Base-by-base conservation (phyloP, 805 yeast genomes). In the Pichia thaimueangensis region DNA sequence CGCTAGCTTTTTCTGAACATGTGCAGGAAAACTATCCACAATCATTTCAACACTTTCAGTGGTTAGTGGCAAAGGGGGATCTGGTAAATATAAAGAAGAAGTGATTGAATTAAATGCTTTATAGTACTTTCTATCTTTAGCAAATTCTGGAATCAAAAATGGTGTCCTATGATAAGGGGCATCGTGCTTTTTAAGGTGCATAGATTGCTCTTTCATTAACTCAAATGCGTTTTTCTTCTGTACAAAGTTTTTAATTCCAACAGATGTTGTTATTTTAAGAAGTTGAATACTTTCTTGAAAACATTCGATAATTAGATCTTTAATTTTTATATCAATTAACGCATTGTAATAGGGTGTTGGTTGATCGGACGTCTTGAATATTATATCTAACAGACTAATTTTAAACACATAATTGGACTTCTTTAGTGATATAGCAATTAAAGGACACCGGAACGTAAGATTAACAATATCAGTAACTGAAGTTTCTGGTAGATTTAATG, bases 131-230 rank as follows among this genome's bases (percentile, higher is more conserved):
- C 63, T 58, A 37, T 71, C 73, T 31, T 80, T 72, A 12, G 64
- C 62, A 12, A 70, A 68, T 6, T 69, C 70, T 3, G 74, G 71
- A 8, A 91, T 58, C 23, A 91, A 59, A 57, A 87, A 89, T 0
- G 93, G 81, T 17, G 79, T 67, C 42, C 98, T 64, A 51, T 86
- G 93, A 48, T 78, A 87, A 0, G 96, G 87, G 0, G 85, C 83
- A 67, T 93, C 98, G 52, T 86, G 84, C 6, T 66, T 49, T 16
- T 74, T 63, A 2, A 89, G 62, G 58, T 85, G 95, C 2, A 68
- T 66, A 40, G 80, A 80, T 57, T 89, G 96, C 16, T 63, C 54
- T 9, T 56, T 53, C 39, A 76, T 61, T 33, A 74, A 72, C 11
- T 70, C 69, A 0, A 57, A 58, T 47, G 71, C 71, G 45, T 76